These are phyloP conservation scores for Trametes cingulata DNA, from an alignment of 768 basidiomycete species.

Conservation along the genomic window DNA sequence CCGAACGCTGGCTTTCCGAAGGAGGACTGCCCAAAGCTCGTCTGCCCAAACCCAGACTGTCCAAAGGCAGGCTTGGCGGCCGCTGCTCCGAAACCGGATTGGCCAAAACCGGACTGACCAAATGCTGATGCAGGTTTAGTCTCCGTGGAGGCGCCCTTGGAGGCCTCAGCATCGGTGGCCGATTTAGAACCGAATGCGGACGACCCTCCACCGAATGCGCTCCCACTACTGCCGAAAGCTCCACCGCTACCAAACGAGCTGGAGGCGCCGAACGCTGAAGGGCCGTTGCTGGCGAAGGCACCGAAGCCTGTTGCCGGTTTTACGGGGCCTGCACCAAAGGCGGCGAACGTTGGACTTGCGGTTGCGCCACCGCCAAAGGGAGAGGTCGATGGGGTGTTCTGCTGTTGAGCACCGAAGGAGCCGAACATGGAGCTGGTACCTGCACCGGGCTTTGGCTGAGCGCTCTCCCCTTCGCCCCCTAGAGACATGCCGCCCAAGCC, in stretches of 20 bases:
- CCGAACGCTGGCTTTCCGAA: conserved; percentile 14
- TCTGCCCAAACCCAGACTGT: conserved; percentile 34
- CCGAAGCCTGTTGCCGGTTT: conserved; percentile 33
- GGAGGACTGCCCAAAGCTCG: too few relatives aligned
- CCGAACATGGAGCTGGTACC: conserved; percentile 31
- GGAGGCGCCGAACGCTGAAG: conserved; percentile 16
- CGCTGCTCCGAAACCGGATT: conserved; percentile 22
- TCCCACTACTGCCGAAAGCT: not conserved
- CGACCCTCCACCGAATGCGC: conserved; percentile 4
- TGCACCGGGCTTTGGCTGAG: conserved; percentile 14
- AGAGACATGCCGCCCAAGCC: conserved; percentile 32
- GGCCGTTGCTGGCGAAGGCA: conserved; percentile 28
- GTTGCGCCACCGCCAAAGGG: conserved; percentile 17
- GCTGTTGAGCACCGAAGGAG: conserved; percentile 12
- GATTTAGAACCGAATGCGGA: conserved; percentile 7
- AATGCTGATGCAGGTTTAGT: conserved; percentile 19
- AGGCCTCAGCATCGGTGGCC: not conserved
- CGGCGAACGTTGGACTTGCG: conserved; percentile 12
- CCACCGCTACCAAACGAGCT: conserved; percentile 2
- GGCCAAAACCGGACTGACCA: conserved; percentile 20
- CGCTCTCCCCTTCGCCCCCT: conserved; percentile 17
- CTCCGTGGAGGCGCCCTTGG: not conserved
- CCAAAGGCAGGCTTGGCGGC: conserved; percentile 32
- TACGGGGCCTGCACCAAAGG: conserved; percentile 12
- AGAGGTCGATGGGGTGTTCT: conserved; percentile 16